Evolutionary conservation across 1,284 basidiomycete genomes (phyloP), one percentile per base, ranked within the genome.

Genomic region (Pisolithus thermaeus): DNA sequence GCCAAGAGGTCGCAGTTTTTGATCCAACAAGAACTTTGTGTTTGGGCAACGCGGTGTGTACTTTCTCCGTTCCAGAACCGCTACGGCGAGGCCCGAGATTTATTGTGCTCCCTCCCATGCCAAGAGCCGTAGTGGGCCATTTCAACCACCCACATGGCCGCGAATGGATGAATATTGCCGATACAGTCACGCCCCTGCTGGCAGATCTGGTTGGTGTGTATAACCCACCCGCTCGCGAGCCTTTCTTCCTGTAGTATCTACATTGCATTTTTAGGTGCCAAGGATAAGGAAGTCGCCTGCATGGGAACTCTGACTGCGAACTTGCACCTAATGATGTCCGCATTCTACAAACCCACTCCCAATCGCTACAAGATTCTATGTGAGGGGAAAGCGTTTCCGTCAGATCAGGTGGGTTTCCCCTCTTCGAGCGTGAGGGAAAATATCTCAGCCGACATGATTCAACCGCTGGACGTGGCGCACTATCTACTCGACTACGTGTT

Each of bases 281-380:
- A 84, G 56, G 83, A 87, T 66, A 76, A 79, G 55, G 96, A 99
- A 77, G 90, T 98, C 39, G 90, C 90, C 16, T 93, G 91, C 70
- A 96, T 96, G 84, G 86, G 90, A 61, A 93, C 93, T 22, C 74
- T 99, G 65, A 99, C 97, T 25, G 83, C 85, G 61, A 99, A 99
- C 74, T 76, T 99, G 52, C 94, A 99, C 73, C 83, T 93, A 51
- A 85, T 98, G 77, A 87, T 99, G 77, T 83, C 87, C 62, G 86
- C 87, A 22, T 99, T 99, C 72, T 98, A 98, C 73, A 85, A 88
- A 51, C 96, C 96, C 3, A 92, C 90, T 7, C 62, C 79, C 53
- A 73, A 76, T 53, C 83, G 92, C 49, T 94, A 83, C 78, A 98
- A 97, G 79, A 95, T 99, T 67, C 76, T 99, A 52, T 97, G 92